These are phyloP conservation scores for Amanita exitialis DNA, from an alignment of 768 basidiomycete species.

Conservation along the genomic window DNA sequence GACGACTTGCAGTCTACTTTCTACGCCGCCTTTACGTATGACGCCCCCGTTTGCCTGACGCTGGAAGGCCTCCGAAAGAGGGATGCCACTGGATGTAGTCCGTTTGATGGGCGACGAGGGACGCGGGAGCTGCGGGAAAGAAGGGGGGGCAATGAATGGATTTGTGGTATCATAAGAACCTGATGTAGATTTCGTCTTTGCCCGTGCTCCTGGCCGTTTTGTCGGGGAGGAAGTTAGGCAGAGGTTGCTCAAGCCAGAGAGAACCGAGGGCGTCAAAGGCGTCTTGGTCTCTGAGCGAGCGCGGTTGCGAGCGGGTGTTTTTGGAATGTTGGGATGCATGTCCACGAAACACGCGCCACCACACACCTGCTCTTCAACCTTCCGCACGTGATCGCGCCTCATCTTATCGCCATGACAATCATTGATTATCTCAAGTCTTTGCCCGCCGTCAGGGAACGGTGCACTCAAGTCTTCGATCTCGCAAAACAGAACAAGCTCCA, in stretches of 20 bases:
- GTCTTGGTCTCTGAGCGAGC: slow-evolving; percentile 41
- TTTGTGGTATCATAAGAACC: slow-evolving; percentile 43
- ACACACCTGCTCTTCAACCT: not conserved
- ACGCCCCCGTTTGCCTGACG: slow-evolving; percentile 60
- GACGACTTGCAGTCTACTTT: slow-evolving; percentile 69
- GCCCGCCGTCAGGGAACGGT: slow-evolving; percentile 85
- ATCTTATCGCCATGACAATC: slow-evolving; percentile 13
- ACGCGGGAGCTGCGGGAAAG: slow-evolving; percentile 24
- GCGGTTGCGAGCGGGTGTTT: slow-evolving; percentile 38
- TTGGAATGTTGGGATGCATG: slow-evolving; percentile 18
- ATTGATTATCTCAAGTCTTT: slow-evolving; percentile 75
- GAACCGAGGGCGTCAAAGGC: slow-evolving; percentile 37
- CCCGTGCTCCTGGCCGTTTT: slow-evolving; percentile 14
- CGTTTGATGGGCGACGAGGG: slow-evolving; percentile 61
- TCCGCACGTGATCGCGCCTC: slow-evolving; percentile 2
- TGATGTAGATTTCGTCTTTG: slow-evolving; percentile 21
- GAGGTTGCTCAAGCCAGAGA: slow-evolving; percentile 29
- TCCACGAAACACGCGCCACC: not conserved
- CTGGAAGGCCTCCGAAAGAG: slow-evolving; percentile 42
- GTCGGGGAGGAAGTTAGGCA: slow-evolving; percentile 25
- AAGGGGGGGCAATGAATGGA: slow-evolving; percentile 42
- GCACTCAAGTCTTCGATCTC: slow-evolving; percentile 66
- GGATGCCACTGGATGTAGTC: slow-evolving; percentile 33
- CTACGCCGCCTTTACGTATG: slow-evolving; percentile 68
- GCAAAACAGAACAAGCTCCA: slow-evolving; percentile 67